Evolutionary conservation across 2,329 filamentous ascomycete genomes (phyloP).

Genomic region (Fusarium albosuccineum): DNA sequence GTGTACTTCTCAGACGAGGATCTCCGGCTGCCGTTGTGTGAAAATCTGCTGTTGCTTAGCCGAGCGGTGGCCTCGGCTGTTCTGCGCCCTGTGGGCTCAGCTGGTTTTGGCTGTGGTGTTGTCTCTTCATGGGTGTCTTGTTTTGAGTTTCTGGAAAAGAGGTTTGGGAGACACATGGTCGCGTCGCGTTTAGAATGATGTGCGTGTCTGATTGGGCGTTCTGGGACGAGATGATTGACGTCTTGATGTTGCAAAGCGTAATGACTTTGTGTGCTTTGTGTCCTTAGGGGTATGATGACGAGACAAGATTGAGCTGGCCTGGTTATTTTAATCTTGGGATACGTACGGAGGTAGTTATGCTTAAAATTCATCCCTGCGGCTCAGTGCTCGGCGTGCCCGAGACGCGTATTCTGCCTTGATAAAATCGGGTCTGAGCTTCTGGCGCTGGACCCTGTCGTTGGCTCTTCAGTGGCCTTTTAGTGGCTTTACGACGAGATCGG

Average conservation of each 20-base stretch:
- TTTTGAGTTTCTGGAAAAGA: slow-evolving; percentile 28
- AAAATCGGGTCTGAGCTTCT: no score
- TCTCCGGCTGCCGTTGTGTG: slow-evolving; percentile 18
- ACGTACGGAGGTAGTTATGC: no score
- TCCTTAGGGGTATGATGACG: no score
- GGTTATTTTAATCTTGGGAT: no score
- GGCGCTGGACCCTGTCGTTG: no score
- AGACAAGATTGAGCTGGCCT: no score
- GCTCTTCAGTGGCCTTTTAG: no score
- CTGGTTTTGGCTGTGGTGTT: slow-evolving; percentile 18
- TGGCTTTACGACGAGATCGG: no score
- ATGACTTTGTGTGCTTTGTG: background rate
- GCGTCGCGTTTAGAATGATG: background rate
- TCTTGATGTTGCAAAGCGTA: background rate
- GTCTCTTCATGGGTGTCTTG: slow-evolving; percentile 13
- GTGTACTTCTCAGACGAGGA: slow-evolving; percentile 12
- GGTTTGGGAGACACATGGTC: slow-evolving; percentile 32
- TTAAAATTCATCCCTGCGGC: no score
- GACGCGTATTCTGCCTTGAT: no score
- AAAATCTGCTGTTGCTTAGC: slow-evolving; percentile 27
- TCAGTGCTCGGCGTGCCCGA: no score
- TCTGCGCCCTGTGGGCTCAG: slow-evolving; percentile 19
- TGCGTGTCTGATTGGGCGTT: background rate
- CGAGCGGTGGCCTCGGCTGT: slow-evolving; percentile 33
- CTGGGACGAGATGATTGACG: background rate